Conservation (phyloP, 306 rosid genomes). For the Sindora glabra region DNA sequence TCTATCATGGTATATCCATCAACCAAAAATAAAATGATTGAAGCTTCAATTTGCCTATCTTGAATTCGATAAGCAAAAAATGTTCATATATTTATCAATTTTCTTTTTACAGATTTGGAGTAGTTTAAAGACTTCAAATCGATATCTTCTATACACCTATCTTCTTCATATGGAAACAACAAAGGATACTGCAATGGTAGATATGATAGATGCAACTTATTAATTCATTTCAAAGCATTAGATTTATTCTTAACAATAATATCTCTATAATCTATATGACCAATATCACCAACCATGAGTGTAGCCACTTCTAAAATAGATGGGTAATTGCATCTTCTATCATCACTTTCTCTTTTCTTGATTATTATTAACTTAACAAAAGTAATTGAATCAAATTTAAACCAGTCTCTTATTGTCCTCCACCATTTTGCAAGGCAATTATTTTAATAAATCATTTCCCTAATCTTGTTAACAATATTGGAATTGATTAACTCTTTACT, state of each 20-base stretch:
- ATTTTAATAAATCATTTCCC: not conserved
- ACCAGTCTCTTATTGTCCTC: not conserved
- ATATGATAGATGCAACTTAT: not conserved
- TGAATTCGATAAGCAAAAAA: not conserved
- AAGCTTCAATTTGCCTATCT: not conserved
- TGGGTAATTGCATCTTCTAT: too few species aligned
- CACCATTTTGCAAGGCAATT: too few species aligned
- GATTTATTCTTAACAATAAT: not conserved
- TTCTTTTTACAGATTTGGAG: not conserved
- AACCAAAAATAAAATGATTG: not conserved
- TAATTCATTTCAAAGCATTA: not conserved
- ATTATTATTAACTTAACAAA: not conserved
- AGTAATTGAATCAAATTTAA: not conserved
- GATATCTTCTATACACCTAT: not conserved
- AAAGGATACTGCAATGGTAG: too few species aligned
- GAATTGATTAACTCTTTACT: too few species aligned
- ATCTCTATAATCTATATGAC: not conserved
- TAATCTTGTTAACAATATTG: not conserved
- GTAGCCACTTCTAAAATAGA: not conserved
- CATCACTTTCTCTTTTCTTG: not conserved
- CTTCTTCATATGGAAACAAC: not conserved
- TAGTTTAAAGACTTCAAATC: not conserved
- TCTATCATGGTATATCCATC: too few species aligned
- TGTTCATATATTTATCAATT: not conserved
- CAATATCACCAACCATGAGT: not conserved